Percentiles rank a stretch among this genome's conserved stretches.
Conservation (phyloP, 257 asterid species). For the Anisodus acutangulus region DNA sequence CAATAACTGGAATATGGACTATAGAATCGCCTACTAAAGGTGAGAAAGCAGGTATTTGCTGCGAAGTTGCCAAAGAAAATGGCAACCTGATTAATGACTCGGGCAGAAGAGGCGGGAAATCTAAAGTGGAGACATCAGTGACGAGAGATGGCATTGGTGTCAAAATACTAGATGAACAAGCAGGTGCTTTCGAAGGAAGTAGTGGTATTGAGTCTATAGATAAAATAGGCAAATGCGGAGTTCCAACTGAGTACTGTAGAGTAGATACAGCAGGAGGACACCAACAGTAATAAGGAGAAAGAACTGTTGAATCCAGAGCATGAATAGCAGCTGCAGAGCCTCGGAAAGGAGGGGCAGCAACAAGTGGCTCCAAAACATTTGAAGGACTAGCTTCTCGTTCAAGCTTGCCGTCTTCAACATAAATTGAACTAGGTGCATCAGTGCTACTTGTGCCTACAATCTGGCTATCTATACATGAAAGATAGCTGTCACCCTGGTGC, state of each 20-base stretch:
- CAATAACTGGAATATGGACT: constrained; percentile 89
- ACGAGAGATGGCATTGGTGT: constrained; percentile 51
- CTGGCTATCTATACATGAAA: constrained; percentile 46
- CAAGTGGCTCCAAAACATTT: constrained; percentile 47
- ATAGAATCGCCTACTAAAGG: constrained; percentile 90
- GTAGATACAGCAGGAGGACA: constrained; percentile 77
- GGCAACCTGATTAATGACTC: constrained; percentile 57
- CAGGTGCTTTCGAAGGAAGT: constrained; percentile 58
- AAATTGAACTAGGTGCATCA: constrained; percentile 43
- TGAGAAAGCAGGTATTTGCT: constrained; percentile 77
- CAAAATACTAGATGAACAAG: constrained; percentile 51
- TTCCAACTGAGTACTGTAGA: constrained; percentile 49
- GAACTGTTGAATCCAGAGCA: constrained; percentile 45
- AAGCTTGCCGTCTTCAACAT: constrained; percentile 42
- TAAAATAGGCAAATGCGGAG: constrained; percentile 49
- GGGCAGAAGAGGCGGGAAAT: constrained; percentile 72
- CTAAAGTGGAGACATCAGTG: constrained; percentile 54
- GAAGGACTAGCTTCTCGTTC: constrained; percentile 47
- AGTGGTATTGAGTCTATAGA: constrained; percentile 60
- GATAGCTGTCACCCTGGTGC: constrained; percentile 54
- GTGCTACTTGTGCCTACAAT: constrained; percentile 38
- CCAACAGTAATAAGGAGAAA: constrained; percentile 88
- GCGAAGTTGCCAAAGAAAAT: constrained; percentile 52
- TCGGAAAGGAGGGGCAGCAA: constrained; percentile 37
- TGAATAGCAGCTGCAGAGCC: constrained; percentile 50